Base-by-base conservation (phyloP, 352 stramenopile species). In the Blastocystis sp. region DNA sequence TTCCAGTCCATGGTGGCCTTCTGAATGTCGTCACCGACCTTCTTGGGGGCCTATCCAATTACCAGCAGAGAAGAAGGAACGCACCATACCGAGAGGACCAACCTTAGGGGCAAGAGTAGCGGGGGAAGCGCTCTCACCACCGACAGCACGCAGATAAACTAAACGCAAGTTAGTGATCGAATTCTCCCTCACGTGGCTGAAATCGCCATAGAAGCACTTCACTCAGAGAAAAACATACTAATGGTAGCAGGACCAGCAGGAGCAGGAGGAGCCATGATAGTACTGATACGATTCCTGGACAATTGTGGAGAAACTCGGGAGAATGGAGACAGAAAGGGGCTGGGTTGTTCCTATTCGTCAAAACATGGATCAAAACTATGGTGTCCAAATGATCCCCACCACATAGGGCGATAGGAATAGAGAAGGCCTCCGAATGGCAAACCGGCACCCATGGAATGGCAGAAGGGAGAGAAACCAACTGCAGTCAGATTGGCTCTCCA, bases 91-190 rank as follows among this genome's bases (percentile, higher is more conserved):
- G 82, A 99, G 95, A 88, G 97, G 96, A 94, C 97, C 97, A 90
- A 99, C 96, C 94, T 99, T 99, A 90, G 97, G 97, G 78, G 97
- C 97, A 87, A 99, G 94, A 80, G 96, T 94, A 89, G 97, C 98
- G 91, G 97, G 96, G 90, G 96, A 94, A 91, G 94, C 96, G 91
- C 98, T 92, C 93, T 99, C 97, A 92, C 97, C 97, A 92, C 97
- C 97, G 89, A 98, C 95, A 92, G 96, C 98, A 90, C 96, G 95
- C 93, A 99, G 65, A 77, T 87, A 87, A 87, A 94, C 91, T 98
- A 96, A 88, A 98, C 95, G 91, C 94, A 90, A 90, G 94, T 95
- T 91, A 94, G 92, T 93, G 43, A 34, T n/a, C 14, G 19, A 76
- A 45, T 60, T 62, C 17, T 34, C 28, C 28, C 28, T 34, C 28